Base-by-base conservation (phyloP, 176 grass and related monocot genomes). In the Aegilops speltoides region DNA sequence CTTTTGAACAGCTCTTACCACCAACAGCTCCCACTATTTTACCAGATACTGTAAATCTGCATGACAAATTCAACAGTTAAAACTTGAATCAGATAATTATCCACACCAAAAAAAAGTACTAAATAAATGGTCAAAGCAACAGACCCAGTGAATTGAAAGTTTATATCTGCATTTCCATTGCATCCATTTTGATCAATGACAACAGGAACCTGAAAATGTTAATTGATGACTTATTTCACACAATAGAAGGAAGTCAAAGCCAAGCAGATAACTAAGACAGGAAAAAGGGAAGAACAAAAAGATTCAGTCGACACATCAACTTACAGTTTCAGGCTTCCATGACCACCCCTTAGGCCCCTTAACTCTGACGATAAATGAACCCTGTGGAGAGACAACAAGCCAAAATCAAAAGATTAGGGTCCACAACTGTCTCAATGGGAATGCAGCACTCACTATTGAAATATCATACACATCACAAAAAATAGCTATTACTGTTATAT, bases 311-410 rank as follows among this genome's bases (percentile, higher is more conserved):
- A 20, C 28, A 69, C 16, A 68, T 64, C 31, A 82, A 89, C 82
- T 85, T 88, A 97, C 95, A 78, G 77, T 89, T 79, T 94, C 64
- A 3, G 97, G 97, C 78, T 94, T 85, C 94, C 92, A 99, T 68
- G 97, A 96, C 97, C 94, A 99, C 23, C 97, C 97, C 77, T 86
- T 86, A 50, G 94, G 97, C 43, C 97, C 97, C 92, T 96, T 96
- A 33, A 99, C 97, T 81, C 94, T 90, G 77, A 99, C 70, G 80
- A 99, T 37, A 84, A 99, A 96, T 25, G 97, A 94, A 46, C 94
- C 97, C 92, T 97, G 78, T 32, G 16, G 80, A 59, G n/a, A 79
- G 28, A 40, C 14, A 77, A 87, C 62, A 77, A 86, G 57, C 24
- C 61, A 72, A 24, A 89, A 79, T 2, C 10, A 33, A 80, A 59